Evolutionary conservation across 441 rosid genomes (phyloP).

Genomic region (Gossypium davidsonii): DNA sequence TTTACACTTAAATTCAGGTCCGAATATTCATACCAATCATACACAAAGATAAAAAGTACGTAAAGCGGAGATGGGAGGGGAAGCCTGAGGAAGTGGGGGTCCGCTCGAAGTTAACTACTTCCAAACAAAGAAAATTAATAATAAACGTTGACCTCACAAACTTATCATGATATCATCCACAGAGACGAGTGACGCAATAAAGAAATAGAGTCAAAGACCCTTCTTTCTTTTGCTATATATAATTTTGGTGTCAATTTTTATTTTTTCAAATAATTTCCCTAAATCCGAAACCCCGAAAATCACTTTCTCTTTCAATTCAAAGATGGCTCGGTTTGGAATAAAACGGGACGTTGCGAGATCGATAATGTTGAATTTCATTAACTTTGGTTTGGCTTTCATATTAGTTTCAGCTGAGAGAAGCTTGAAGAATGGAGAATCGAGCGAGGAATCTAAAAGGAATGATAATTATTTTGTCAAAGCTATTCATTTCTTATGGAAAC

Average conservation of each 20-base stretch:
- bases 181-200: too few species aligned
- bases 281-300: too few species aligned
- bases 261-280: not conserved
- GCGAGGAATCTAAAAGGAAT: conserved; percentile 21
- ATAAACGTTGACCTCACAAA: not conserved
- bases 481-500: conserved; percentile 51
- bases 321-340: conserved; percentile 37
- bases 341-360: conserved; percentile 40
- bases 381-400: conserved; percentile 36
- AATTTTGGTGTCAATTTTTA: not conserved
- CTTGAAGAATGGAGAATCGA: conserved; percentile 25
- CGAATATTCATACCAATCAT: too few species aligned
- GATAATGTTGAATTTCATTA: conserved; percentile 21
- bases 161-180: not conserved
- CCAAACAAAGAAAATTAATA: not conserved
- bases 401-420: conserved; percentile 58
- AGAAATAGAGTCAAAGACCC: not conserved
- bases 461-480: conserved; percentile 37
- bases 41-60: too few species aligned
- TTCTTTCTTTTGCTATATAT: not conserved
- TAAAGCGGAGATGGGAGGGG: not conserved
- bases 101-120: not conserved
- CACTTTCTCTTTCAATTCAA: not conserved
- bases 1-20: too few species aligned
- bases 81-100: not conserved